Evolutionary conservation across 1,284 basidiomycete species (phyloP), one percentile per base, ranked within the genome.

Genomic region (Athelia sp.): DNA sequence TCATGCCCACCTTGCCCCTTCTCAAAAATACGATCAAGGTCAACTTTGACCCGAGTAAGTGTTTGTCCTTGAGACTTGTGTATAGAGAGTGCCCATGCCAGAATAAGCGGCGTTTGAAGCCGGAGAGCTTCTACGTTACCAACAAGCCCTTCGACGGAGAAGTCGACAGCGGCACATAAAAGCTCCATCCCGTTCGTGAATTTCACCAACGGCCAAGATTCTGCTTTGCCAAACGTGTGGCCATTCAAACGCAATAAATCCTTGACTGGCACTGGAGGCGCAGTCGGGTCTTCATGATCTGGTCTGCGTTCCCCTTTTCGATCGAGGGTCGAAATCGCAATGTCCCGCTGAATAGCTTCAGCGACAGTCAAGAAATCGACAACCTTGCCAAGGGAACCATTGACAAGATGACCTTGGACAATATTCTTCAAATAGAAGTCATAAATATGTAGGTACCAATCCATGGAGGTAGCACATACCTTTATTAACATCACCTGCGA

Each of bases 11-110:
- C 93, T 67, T 93, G 48, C 79, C 92, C 93, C 67, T 93, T 95
- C 69, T 97, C 88, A 59, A 92, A 87, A 2, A 91, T 84, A 56
- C 80, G 82, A 3, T 78, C 80, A 21, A 93, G 69, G 61, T 93
- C 90, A 36, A 93, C 82, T 65, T 85, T 91, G 48, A 96, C 90
- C 19, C 88, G 78, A 49, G 84, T 78, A 22, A 90, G 73, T 0
- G 90, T 95, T 67, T 94, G 92, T 2, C 92, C 92, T 64, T 95
- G 93, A 29, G 88, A 89, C 67, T 98, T 97, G 66, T 98, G 94
- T 48, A 97, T 97, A 47, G 90, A 93, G 76, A 86, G 83, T 0
- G 92, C 91, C 91, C 90, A 94, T 0, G 90, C 81, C n/a, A 93
- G 76, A 51, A 94, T 92, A 29, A 95, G 69, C 0, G 90, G 91